A percentile compares a stretch with the other conserved stretches of the same genome.
phyloP scores from a whole-genome alignment of 1,284 basidiomycete genomes.

The Erythrobasidium hasegawianum region DNA sequence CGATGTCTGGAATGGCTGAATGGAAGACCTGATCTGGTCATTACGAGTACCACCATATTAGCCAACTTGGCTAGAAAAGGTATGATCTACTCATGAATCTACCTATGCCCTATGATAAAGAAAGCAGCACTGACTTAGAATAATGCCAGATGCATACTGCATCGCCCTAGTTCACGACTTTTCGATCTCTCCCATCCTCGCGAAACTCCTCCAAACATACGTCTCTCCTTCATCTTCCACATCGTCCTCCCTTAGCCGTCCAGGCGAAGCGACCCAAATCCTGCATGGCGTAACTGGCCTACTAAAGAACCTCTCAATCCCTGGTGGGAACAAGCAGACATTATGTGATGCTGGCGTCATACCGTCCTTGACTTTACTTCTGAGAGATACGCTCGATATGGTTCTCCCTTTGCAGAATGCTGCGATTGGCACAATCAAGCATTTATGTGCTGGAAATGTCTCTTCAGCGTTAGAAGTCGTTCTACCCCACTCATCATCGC shows the following conservation, averaged over 20 bases:
- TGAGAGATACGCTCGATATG: constrained; percentile 65
- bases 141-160: constrained; percentile 67
- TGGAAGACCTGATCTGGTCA: constrained; percentile 65
- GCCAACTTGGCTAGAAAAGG: constrained; percentile 67
- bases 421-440: constrained; percentile 81
- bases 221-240: neutral
- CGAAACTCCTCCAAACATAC: neutral
- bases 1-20: constrained; percentile 74
- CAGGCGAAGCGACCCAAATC: constrained; percentile 43
- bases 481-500: constrained; percentile 25
- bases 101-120: no score
- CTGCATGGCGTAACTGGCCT: constrained; percentile 59
- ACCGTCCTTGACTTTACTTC: constrained; percentile 60
- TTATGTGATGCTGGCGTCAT: constrained; percentile 64
- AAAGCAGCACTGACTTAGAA: no score
- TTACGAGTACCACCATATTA: constrained; percentile 73
- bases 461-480: constrained; percentile 54
- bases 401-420: constrained; percentile 79
- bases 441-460: constrained; percentile 67
- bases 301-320: constrained; percentile 76
- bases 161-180: constrained; percentile 55
- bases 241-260: neutral
- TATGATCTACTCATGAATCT: no score
- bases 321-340: constrained; percentile 58
- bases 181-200: constrained; percentile 35